These are phyloP conservation scores for Solanum hybrid DNA, from an alignment of 305 asterid species.

Conservation along the genomic window DNA sequence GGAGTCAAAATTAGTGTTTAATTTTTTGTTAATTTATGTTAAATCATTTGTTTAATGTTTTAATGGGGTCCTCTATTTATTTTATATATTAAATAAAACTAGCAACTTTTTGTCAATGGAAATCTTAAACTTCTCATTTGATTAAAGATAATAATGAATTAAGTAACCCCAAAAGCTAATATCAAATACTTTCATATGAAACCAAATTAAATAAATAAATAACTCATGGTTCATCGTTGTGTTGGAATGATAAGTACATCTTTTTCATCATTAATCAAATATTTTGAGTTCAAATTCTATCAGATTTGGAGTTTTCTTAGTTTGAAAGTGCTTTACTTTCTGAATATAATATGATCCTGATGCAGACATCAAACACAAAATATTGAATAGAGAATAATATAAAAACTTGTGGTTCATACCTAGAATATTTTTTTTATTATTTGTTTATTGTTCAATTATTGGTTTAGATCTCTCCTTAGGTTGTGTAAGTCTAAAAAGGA, in stretches of 20 bases:
- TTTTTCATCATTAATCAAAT: neutral
- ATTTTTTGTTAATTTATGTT: neutral
- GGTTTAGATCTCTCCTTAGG: neutral
- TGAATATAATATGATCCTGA: neutral
- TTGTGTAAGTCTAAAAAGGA: neutral
- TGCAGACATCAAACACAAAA: neutral
- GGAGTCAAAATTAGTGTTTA: neutral
- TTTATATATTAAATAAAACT: neutral
- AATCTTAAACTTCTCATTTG: neutral
- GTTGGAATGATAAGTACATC: neutral
- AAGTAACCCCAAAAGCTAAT: neutral
- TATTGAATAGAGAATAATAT: neutral
- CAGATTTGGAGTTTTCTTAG: neutral
- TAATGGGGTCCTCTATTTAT: neutral
- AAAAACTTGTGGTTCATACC: neutral
- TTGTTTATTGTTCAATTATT: neutral
- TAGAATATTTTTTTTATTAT: neutral
- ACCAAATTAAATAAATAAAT: neutral
- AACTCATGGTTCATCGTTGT: neutral
- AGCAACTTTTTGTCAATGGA: neutral
- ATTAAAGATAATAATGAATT: neutral
- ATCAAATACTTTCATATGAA: neutral
- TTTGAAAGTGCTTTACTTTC: neutral
- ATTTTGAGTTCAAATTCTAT: neutral
- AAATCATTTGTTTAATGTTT: neutral